phyloP scores from a whole-genome alignment of 331 rosid genomes.

The Acacia pycnantha region DNA sequence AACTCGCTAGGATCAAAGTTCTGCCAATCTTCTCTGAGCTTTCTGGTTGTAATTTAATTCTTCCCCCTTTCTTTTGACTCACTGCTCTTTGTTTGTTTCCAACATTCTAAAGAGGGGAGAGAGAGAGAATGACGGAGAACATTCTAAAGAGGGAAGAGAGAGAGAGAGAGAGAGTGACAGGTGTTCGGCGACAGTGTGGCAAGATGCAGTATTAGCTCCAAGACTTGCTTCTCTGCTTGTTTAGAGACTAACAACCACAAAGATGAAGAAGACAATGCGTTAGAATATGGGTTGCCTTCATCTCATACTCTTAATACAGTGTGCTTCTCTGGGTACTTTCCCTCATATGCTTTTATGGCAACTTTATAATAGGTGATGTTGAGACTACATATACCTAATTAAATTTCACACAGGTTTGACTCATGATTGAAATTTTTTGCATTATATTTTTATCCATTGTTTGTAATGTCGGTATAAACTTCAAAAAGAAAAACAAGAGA shows the following conservation, averaged over 20 bases:
- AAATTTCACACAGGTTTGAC: background rate
- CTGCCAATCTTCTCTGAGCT: too few relatives aligned
- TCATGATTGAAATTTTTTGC: background rate
- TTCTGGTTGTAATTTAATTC: background rate
- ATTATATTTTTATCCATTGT: conserved; percentile 5
- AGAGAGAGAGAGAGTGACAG: conserved; percentile 43
- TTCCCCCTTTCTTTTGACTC: background rate
- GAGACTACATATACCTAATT: conserved; percentile 27
- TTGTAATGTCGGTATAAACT: conserved; percentile 14
- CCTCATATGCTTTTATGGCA: conserved; percentile 21
- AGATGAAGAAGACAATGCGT: conserved; percentile 92
- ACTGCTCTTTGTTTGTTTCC: conserved; percentile 9
- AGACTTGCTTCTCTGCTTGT: conserved; percentile 91
- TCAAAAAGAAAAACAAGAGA: background rate
- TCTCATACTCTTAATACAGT: conserved; percentile 95
- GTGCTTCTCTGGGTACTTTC: conserved; percentile 86
- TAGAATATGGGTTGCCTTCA: conserved; percentile 96
- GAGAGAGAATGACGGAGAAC: conserved; percentile 51
- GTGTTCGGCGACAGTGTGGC: conserved; percentile 58
- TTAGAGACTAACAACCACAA: conserved; percentile 80
- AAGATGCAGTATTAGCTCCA: conserved; percentile 95
- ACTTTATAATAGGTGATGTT: background rate
- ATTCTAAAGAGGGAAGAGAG: conserved; percentile 9
- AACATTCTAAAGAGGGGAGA: conserved; percentile 11
- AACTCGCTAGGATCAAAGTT: background rate